Conservation (phyloP, 306 rosid genomes). For the Oxytropis ochrocephala region DNA sequence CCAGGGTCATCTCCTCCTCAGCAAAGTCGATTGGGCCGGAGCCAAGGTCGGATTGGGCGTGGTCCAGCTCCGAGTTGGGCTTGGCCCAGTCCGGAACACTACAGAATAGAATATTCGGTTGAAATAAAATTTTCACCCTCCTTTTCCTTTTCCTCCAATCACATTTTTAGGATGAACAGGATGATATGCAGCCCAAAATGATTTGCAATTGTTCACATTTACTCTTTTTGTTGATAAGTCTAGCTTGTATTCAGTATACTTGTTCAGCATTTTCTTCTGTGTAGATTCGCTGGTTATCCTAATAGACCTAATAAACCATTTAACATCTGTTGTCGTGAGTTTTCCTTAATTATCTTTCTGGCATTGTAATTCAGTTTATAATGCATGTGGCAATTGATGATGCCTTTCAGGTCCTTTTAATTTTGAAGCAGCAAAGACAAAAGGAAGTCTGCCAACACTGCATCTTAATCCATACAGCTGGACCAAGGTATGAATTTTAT, state of each 20-base stretch:
- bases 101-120: not conserved
- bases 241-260: not conserved
- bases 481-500: conserved; percentile 57
- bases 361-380: not conserved
- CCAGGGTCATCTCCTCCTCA: too few species aligned
- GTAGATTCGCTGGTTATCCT: not conserved
- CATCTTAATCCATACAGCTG: conserved; percentile 90
- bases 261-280: not conserved
- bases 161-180: not conserved
- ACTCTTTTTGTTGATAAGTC: not conserved
- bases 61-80: too few species aligned
- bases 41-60: too few species aligned
- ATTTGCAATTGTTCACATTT: not conserved
- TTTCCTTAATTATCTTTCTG: not conserved
- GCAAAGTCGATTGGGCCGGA: too few species aligned
- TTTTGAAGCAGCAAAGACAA: conserved; percentile 54
- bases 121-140: not conserved
- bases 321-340: not conserved
- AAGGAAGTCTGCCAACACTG: conserved; percentile 50
- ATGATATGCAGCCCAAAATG: not conserved
- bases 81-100: too few species aligned
- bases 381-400: not conserved
- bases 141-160: not conserved
- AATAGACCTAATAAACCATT: not conserved
- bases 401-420: conserved; percentile 76